A percentile compares a stretch with the other conserved stretches of the same genome.
phyloP scores from a whole-genome alignment of 176 grass and related monocot species.

The Rhynchospora breviuscula region DNA sequence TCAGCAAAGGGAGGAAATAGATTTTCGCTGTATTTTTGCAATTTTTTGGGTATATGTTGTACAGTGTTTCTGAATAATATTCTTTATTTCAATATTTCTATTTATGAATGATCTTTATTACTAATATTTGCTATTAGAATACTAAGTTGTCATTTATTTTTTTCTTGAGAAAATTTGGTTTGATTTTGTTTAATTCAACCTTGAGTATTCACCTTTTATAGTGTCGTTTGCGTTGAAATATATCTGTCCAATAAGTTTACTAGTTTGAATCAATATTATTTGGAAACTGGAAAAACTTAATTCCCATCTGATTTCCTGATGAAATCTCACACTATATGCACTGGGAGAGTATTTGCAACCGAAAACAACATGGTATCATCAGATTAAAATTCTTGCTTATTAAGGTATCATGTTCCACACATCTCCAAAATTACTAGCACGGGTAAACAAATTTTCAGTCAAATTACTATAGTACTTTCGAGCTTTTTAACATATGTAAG shows the following conservation, averaged over 20 bases:
- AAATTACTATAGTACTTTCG: too few species aligned
- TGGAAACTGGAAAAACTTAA: too few species aligned
- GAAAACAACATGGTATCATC: too few species aligned
- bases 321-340: too few species aligned
- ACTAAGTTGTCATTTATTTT: background rate
- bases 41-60: background rate
- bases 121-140: background rate
- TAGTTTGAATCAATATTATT: background rate
- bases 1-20: conserved; percentile 11
- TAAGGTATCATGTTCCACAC: too few species aligned
- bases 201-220: background rate
- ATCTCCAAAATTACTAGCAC: too few species aligned
- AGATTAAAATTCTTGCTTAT: too few species aligned
- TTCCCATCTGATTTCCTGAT: too few species aligned
- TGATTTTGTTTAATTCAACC: background rate
- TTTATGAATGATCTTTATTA: background rate
- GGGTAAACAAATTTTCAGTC: too few species aligned
- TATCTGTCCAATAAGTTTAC: background rate
- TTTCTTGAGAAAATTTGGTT: background rate
- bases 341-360: too few species aligned
- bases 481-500: too few species aligned
- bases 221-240: background rate
- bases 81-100: too few species aligned
- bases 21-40: background rate
- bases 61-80: background rate